phyloP scores from a whole-genome alignment of 495 filamentous ascomycete genomes.

The Aspergillus indologenus region DNA sequence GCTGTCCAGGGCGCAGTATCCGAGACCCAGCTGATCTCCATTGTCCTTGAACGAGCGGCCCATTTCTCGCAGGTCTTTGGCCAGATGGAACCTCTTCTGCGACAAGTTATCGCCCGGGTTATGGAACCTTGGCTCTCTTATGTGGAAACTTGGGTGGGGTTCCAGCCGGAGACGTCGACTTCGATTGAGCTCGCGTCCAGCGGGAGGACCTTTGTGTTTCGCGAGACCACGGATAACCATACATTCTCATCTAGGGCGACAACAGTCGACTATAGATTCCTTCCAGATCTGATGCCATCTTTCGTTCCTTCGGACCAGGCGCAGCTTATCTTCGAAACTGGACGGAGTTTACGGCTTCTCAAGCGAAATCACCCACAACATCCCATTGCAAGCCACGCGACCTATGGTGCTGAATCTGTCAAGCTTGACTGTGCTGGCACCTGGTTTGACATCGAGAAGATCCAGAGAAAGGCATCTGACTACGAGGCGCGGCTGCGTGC shows the following conservation, averaged over 20 bases:
- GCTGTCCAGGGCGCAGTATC: constrained; percentile 50
- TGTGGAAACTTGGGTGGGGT: constrained; percentile 74
- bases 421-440: constrained; percentile 68
- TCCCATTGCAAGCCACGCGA: constrained; percentile 57
- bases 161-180: constrained; percentile 53
- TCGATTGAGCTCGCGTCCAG: constrained; percentile 41
- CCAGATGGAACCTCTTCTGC: constrained; percentile 59
- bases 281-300: constrained; percentile 58
- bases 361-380: constrained; percentile 73
- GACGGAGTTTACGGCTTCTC: constrained; percentile 71
- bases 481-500: constrained; percentile 56
- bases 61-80: constrained; percentile 59
- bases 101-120: constrained; percentile 63
- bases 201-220: constrained; percentile 56
- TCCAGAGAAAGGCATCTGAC: constrained; percentile 57
- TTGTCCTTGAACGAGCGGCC: constrained; percentile 61
- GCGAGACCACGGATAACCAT: constrained; percentile 49
- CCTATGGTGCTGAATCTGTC: constrained; percentile 48
- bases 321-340: constrained; percentile 69
- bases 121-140: constrained; percentile 67
- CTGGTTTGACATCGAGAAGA: constrained; percentile 67
- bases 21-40: constrained; percentile 68
- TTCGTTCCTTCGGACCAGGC: constrained; percentile 66
- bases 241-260: constrained; percentile 48
- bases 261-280: constrained; percentile 58